phyloP scores from a whole-genome alignment of 768 basidiomycete species.

The Lentinula raphanica region DNA sequence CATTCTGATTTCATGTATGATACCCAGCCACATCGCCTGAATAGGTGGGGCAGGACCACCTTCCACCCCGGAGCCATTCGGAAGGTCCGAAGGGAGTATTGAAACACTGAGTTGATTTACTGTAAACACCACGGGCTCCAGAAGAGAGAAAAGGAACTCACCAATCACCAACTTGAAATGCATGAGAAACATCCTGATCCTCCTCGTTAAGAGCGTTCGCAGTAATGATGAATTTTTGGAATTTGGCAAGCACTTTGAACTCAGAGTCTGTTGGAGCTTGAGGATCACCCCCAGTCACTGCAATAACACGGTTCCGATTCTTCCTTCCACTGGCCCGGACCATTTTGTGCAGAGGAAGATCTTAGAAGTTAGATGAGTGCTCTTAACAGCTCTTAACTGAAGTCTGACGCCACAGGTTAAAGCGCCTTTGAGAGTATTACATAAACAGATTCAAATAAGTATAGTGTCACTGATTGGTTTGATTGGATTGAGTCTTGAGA shows the following conservation, averaged over 20 bases:
- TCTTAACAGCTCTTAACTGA: too few relatives aligned
- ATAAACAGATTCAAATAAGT: too few relatives aligned
- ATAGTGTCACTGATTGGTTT: too few relatives aligned
- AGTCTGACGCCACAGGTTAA: too few relatives aligned
- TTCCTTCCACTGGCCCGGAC: neutral
- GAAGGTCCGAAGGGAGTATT: neutral
- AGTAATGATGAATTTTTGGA: conserved; percentile 1
- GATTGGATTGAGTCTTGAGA: too few relatives aligned
- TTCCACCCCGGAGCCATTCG: neutral
- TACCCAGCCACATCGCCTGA: neutral
- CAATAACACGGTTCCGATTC: neutral
- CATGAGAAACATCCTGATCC: neutral
- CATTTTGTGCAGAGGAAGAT: neutral
- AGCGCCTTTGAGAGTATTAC: too few relatives aligned
- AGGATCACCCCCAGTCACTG: neutral
- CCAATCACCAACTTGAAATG: neutral
- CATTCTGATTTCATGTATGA: neutral
- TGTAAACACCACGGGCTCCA: neutral
- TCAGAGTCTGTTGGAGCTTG: neutral
- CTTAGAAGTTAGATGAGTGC: neutral
- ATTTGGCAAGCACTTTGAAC: neutral
- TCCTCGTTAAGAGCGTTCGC: neutral
- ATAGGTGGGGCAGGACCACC: neutral
- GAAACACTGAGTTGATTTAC: too few relatives aligned
- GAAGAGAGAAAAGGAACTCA: neutral